These are phyloP conservation scores for Leptographium radiaticola DNA, from an alignment of 2,329 filamentous ascomycete genomes.

Conservation along the genomic window DNA sequence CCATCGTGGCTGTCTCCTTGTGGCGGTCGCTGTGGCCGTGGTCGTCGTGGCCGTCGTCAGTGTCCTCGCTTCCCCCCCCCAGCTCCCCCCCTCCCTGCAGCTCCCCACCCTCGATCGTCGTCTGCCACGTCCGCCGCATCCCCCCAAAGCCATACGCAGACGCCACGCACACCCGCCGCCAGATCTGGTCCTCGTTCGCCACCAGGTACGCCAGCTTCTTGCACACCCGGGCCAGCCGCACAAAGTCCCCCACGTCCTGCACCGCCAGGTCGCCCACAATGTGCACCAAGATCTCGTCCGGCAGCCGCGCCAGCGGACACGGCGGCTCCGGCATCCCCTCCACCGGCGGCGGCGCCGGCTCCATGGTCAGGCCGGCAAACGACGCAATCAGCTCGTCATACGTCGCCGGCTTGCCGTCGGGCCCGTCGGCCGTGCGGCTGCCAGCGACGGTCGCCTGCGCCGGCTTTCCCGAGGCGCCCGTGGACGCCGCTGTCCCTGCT, in stretches of 20 bases:
- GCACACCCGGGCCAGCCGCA: conserved; percentile 67
- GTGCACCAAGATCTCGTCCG: conserved; percentile 73
- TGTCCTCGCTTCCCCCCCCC: not conserved
- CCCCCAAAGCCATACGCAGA: conserved; percentile 62
- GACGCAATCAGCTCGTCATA: conserved; percentile 59
- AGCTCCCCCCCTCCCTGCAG: conserved; percentile 18
- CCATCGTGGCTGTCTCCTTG: conserved; percentile 20
- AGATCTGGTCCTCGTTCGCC: conserved; percentile 71
- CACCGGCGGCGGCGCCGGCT: conserved; percentile 51
- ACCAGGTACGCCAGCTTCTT: conserved; percentile 79
- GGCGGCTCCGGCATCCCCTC: conserved; percentile 60
- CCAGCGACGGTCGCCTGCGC: not conserved
- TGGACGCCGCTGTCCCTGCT: conserved; percentile 15
- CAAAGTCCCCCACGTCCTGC: conserved; percentile 63
- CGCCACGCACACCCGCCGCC: conserved; percentile 63
- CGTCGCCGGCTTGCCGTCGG: conserved; percentile 39
- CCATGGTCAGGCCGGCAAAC: conserved; percentile 60
- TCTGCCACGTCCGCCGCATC: conserved; percentile 73
- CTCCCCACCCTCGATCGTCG: conserved; percentile 43
- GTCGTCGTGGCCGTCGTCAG: not conserved
- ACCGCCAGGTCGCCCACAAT: conserved; percentile 62
- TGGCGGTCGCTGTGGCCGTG: conserved; percentile 1
- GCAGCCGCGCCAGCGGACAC: conserved; percentile 67
- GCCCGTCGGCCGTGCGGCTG: conserved; percentile 20
- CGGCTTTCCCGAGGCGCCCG: not conserved